Evolutionary conservation across 176 grass and related monocot species (phyloP).

Genomic region (Cenchrus fungigraminus): DNA sequence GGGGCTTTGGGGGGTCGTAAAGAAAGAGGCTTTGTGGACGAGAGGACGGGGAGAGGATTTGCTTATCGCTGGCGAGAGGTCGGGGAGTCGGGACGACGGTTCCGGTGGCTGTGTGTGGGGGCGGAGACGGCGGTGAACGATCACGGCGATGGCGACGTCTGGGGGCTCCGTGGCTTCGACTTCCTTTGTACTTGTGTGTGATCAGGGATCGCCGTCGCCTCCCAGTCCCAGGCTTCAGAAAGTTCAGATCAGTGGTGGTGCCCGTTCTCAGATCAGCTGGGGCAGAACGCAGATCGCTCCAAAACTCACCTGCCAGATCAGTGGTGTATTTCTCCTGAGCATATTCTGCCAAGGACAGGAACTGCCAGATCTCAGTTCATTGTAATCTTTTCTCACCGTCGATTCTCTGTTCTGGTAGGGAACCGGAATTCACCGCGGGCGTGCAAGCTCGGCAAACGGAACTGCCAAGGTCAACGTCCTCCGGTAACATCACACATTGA

Average conservation of each 20-base stretch:
- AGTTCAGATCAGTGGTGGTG: neutral
- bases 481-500: neutral
- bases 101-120: conserved; percentile 20
- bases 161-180: conserved; percentile 35
- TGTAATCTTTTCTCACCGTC: neutral
- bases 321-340: neutral
- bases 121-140: conserved; percentile 40
- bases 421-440: neutral
- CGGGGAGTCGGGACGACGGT: conserved; percentile 26
- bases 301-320: too few species aligned
- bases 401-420: neutral
- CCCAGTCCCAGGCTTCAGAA: neutral
- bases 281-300: neutral
- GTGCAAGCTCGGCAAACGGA: neutral
- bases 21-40: conserved; percentile 54
- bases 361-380: neutral
- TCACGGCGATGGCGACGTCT: conserved; percentile 53
- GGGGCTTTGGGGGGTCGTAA: conserved; percentile 39
- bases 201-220: conserved; percentile 30
- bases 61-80: conserved; percentile 72
- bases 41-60: conserved; percentile 12
- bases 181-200: conserved; percentile 16
- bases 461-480: neutral
- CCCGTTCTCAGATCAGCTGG: neutral
- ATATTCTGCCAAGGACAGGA: conserved; percentile 10